A percentile compares a stretch with the other conserved stretches of the same genome.
phyloP scores from a whole-genome alignment of 2,329 filamentous ascomycete genomes.

The Neopestalotiopsis sp. region DNA sequence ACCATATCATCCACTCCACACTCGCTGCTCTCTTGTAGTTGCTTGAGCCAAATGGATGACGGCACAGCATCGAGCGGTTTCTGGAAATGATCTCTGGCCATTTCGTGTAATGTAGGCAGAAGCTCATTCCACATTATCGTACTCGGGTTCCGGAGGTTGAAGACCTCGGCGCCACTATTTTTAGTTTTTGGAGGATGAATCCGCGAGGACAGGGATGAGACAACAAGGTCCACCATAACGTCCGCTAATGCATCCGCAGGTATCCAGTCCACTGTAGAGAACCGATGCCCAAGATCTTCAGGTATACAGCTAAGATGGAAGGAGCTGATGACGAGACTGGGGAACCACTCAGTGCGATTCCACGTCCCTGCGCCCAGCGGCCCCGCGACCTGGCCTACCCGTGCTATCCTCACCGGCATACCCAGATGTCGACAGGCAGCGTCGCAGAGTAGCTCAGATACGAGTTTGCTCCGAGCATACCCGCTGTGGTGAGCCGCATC shows the following conservation, averaged over 20 bases:
- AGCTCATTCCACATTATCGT: background rate
- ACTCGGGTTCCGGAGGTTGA: background rate
- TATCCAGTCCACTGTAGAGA: conserved; percentile 47
- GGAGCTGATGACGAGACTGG: conserved; percentile 46
- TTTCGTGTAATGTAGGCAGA: too few species aligned
- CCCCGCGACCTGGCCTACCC: conserved; percentile 36
- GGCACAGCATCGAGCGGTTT: too few species aligned
- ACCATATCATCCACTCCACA: background rate
- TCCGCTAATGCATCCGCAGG: conserved; percentile 47
- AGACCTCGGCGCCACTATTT: background rate
- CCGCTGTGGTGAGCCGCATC: conserved; percentile 25
- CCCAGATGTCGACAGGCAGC: conserved; percentile 26
- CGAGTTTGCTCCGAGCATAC: conserved; percentile 34
- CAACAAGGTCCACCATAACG: conserved; percentile 40
- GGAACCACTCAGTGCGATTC: conserved; percentile 49
- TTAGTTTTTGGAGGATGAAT: conserved; percentile 15
- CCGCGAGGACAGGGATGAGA: conserved; percentile 3
- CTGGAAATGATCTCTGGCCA: too few species aligned
- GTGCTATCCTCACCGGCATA: conserved; percentile 25
- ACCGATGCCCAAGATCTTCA: conserved; percentile 36
- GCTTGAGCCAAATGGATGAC: background rate
- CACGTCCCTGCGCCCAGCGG: conserved; percentile 36
- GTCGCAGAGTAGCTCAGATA: conserved; percentile 34
- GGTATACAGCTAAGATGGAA: conserved; percentile 43
- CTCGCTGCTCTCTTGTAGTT: background rate